Evolutionary conservation across 2,329 filamentous ascomycete genomes (phyloP).

Genomic region (Thermomyces lanuginosus): DNA sequence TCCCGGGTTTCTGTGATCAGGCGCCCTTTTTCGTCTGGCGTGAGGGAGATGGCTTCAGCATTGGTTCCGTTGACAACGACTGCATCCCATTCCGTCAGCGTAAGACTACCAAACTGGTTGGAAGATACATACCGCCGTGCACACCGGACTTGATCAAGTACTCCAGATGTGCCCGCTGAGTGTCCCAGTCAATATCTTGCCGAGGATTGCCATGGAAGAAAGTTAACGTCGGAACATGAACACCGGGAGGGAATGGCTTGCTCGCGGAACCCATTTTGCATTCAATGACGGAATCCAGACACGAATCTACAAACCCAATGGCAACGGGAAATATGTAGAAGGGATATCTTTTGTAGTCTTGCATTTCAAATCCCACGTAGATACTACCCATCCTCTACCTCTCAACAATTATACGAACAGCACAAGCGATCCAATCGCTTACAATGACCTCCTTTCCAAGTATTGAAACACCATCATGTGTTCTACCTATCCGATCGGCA

Average conservation of each 20-base stretch:
- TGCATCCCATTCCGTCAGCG: too few species aligned
- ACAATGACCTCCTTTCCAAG: too few species aligned
- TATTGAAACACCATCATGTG: too few species aligned
- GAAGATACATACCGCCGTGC: slow-evolving; percentile 29
- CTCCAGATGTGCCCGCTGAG: slow-evolving; percentile 37
- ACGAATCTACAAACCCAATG: too few species aligned
- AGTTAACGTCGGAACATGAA: slow-evolving; percentile 42
- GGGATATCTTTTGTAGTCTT: too few species aligned
- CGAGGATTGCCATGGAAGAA: slow-evolving; percentile 34
- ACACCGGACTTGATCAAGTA: slow-evolving; percentile 39
- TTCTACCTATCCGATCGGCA: too few species aligned
- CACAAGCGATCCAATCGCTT: too few species aligned
- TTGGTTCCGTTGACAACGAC: slow-evolving; percentile 31
- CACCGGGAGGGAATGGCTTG: slow-evolving; percentile 27
- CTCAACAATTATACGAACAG: too few species aligned
- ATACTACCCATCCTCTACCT: too few species aligned
- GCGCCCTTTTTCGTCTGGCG: slow-evolving; percentile 22
- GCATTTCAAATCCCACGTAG: too few species aligned
- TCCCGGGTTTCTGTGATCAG: slow-evolving; percentile 25
- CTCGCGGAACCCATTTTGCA: slow-evolving; percentile 3
- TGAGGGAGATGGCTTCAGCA: slow-evolving; percentile 30
- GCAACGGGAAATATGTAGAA: too few species aligned
- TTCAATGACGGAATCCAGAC: too few species aligned
- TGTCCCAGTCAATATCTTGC: slow-evolving; percentile 41
- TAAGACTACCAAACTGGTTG: slow-evolving; percentile 3